Evolutionary conservation across 345 rosid species (phyloP), one percentile per base, ranked within the genome.

Genomic region (Citropsis articulata): DNA sequence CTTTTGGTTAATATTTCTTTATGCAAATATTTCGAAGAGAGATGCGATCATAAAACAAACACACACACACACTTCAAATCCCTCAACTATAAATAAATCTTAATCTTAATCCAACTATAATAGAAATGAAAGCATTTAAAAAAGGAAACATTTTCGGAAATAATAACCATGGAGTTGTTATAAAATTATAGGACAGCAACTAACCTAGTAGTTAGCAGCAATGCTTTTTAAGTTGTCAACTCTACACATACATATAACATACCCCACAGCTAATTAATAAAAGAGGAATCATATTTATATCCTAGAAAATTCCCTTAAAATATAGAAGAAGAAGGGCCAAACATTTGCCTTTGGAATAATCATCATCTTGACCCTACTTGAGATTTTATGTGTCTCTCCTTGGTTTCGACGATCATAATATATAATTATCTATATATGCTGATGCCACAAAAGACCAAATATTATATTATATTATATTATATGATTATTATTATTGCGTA

Each of bases 301-400:
- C 50, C 33, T 75, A 30, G 60, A 75, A 30, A 75, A 75, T 63
- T 22, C 60, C 7, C 6, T 76, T 14, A 18, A 45, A 48, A 76
- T 53, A 19, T 24, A 19, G 9, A 7, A 22, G 36, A 33, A 60
- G 36, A 33, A 42, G 22, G 53, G 61, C 1, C 33, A 13, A 10
- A 24, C 31, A 31, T 56, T 27, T 14, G 38, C 18, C 48, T 75
- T 40, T 78, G 81, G 84, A 81, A 81, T 81, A 77, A 81, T 80
- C n/a, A 66, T 57, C 50, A 6, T 6, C 63, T 53, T 56, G 76
- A 50, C 31, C 50, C 73, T 70, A 81, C 71, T 42, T 40, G 1
- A 76, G 77, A 77, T 69, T 75, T 78, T 8, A 5, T 8, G 18
- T 45, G 42, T 24, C 45, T 12, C 74, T 45, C 57, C 53, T 13